These are phyloP conservation scores for Coniosporium tulheliwenetii DNA, from an alignment of 2,329 filamentous ascomycete genomes.

Conservation along the genomic window DNA sequence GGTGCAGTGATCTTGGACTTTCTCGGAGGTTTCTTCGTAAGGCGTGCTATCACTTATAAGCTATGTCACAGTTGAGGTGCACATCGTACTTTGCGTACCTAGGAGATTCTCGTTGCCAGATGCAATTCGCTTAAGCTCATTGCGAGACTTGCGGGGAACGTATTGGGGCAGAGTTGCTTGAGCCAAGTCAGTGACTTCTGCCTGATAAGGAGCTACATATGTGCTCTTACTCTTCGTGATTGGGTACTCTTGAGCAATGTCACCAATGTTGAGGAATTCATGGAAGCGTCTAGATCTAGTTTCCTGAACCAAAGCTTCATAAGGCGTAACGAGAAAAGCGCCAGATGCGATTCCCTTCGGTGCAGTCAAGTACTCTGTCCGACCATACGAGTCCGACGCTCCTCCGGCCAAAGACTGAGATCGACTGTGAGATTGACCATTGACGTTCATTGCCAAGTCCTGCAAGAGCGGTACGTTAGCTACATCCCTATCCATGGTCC, in stretches of 20 bases:
- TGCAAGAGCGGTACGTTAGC: too few relatives aligned
- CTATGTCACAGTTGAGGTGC: too few relatives aligned
- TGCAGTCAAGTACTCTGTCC: not conserved
- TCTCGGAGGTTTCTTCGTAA: slow-evolving; percentile 17
- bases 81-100: slow-evolving; percentile 3
- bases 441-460: not conserved
- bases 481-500: too few relatives aligned
- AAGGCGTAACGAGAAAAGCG: slow-evolving; percentile 25
- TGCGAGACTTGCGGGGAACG: slow-evolving; percentile 26
- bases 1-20: slow-evolving; percentile 6
- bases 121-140: slow-evolving; percentile 26
- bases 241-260: slow-evolving; percentile 22
- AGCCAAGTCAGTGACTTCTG: slow-evolving; percentile 2
- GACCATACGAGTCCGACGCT: too few relatives aligned
- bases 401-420: too few relatives aligned
- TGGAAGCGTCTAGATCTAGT: slow-evolving; percentile 28
- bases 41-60: slow-evolving; percentile 11
- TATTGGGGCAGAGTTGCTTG: slow-evolving; percentile 26
- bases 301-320: slow-evolving; percentile 22
- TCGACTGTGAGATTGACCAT: too few relatives aligned
- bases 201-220: slow-evolving; percentile 5
- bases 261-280: slow-evolving; percentile 27
- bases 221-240: slow-evolving; percentile 26
- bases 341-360: slow-evolving; percentile 14
- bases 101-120: slow-evolving; percentile 24